Evolutionary conservation across 2,329 filamentous ascomycete species (phyloP), one percentile per base, ranked within the genome.

Genomic region (Penicillium sp.): DNA sequence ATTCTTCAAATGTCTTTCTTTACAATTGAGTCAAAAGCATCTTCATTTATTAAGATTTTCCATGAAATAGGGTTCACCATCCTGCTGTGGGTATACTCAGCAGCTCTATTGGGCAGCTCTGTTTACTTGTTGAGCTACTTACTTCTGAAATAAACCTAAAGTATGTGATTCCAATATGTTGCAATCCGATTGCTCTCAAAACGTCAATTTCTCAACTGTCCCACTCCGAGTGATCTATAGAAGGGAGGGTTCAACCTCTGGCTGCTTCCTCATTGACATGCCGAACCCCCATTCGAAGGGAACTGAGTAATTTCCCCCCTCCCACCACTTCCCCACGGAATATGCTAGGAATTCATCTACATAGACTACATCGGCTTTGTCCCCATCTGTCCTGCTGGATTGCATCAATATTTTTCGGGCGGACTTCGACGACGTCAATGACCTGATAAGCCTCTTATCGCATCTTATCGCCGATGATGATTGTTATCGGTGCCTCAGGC

Each of bases 401-500:
- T 6, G 7, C 49, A 43, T 28, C 25, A 38, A 13, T 7, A 55
- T 33, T 55, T 52, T 25, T 16, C 35, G 33, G 51, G 30, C 51
- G 35, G 51, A 52, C 37, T 25, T 52, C 28, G 33, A 22, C 14
- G 6, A 28, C 7, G 25, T 38, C 13, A 40, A 52, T 56, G n/a
- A 37, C 37, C 37, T 53, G 55, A 61, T 57, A 58, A 63, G 61
- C 48, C 6, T 25, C 53, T 46, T 45, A 46, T 46, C 40, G 28
- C 22, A 19, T 25, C 53, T 46, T 45, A 46, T 46, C 42, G 38
- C 30, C 22, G 37, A 60, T 52, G 30, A 53, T 48, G n/a, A 16
- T 11, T 54, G 59, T 57, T 54, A 62, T 59, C 52, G 52, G 46
- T 16, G 42, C 38, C 46, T 48, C 30, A 28, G 69, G 70, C 67